Percentiles rank a stretch among this genome's conserved stretches.
Conservation (phyloP, 257 asterid genomes). For the Oldenlandia corymbosa region DNA sequence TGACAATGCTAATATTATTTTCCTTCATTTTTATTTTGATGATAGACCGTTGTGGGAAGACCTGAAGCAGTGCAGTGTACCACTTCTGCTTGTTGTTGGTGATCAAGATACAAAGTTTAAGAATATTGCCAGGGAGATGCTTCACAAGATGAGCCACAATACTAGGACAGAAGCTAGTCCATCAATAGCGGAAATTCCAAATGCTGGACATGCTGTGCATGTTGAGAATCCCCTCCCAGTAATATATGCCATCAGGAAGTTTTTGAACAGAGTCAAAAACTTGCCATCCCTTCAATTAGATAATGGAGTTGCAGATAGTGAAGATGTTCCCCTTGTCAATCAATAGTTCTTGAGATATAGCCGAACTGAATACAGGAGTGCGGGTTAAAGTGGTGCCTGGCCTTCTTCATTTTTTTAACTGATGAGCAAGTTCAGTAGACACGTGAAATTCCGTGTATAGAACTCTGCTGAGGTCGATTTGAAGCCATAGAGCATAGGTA, state of each 20-base stretch:
- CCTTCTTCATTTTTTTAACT: not conserved
- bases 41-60: constrained; percentile 82
- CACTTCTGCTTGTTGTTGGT: constrained; percentile 71
- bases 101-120: constrained; percentile 74
- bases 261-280: constrained; percentile 30
- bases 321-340: not conserved
- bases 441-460: not conserved
- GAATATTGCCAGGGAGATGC: constrained; percentile 58
- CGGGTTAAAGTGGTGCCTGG: not conserved
- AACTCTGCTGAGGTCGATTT: not conserved
- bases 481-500: not conserved
- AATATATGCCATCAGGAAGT: constrained; percentile 55
- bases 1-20: too few species aligned
- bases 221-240: constrained; percentile 85
- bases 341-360: not conserved
- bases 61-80: constrained; percentile 59
- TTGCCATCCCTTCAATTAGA: not conserved
- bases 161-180: constrained; percentile 14
- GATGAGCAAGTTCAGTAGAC: not conserved
- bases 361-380: not conserved
- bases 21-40: constrained; percentile 5
- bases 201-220: constrained; percentile 89
- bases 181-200: constrained; percentile 51
- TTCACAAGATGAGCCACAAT: constrained; percentile 27
- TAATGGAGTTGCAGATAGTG: constrained; percentile 8